Evolutionary conservation across 768 basidiomycete species (phyloP), one percentile per base, ranked within the genome.

Genomic region (Lactarius trivialis): DNA sequence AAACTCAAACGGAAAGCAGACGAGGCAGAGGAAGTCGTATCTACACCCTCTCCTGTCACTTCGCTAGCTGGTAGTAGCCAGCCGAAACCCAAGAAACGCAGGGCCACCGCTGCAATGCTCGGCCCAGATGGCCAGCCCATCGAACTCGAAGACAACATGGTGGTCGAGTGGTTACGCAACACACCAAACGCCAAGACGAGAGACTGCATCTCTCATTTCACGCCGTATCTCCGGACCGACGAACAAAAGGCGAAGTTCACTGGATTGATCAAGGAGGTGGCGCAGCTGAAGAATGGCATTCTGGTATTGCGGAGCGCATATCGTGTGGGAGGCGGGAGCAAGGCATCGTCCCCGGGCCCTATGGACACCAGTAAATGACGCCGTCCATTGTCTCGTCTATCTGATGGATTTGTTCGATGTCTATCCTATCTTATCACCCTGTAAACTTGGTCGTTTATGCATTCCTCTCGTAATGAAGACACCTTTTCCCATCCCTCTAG

Each of bases 121-220:
- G 73, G 73, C 21, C 60, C 73, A 26, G 74, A 72, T 41, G 73
- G 74, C 30, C 72, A 73, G n/a, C 77, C 83, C 14, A 75, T 82
- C 58, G 85, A 86, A 70, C 73, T 91, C 63, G 84, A 85, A 65
- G 78, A 82, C 65, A 73, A 69, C 55, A 80, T 89, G 82, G 76
- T 93, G 60, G 77, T 92, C 61, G 85, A 88, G 54, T 92, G 90
- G 88, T 70, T 93, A 65, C 82, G 79, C 70, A 84, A 78, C 54
- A 84, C 82, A 39, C 78, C 82, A n/a, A 82, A 82, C 63, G 83
- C 88, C 56, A 85, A 83, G 59, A 92, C 90, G 36, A 78, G 85
- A 63, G 88, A 91, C 68, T 91, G 89, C 69, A 91, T 92, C 64
- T 82, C 84, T 56, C 81, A 89, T 70, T 93, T 92, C 70, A 85